Percentiles rank a stretch among this genome's conserved stretches.
Evolutionary conservation across 805 yeast genomes (phyloP).

Genomic region (Saccharomycopsis malanga): DNA sequence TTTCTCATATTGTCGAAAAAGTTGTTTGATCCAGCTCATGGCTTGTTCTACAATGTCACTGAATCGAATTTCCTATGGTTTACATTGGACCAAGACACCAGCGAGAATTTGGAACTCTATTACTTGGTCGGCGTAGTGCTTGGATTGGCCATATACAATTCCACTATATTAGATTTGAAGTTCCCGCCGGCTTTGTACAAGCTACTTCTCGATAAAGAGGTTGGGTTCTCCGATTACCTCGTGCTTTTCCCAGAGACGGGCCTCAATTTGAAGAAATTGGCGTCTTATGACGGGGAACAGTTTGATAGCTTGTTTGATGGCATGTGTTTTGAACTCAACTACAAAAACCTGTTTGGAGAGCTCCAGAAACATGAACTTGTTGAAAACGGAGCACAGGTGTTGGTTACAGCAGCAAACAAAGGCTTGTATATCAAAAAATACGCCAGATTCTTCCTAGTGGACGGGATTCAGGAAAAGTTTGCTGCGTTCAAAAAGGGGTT

Average conservation of each 20-base stretch:
- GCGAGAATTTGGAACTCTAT: constrained; percentile 45
- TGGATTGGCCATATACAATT: constrained; percentile 87
- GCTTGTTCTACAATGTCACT: constrained; percentile 58
- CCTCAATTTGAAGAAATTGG: constrained; percentile 39
- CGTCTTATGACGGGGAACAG: constrained; percentile 37
- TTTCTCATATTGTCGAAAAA: constrained; percentile 66
- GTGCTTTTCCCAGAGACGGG: constrained; percentile 67
- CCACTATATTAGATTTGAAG: constrained; percentile 73
- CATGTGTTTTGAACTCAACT: constrained; percentile 55
- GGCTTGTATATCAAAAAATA: constrained; percentile 56
- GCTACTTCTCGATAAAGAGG: constrained; percentile 50
- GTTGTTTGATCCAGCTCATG: constrained; percentile 60
- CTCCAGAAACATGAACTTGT: constrained; percentile 44
- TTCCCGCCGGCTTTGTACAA: constrained; percentile 77
- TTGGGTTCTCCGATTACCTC: constrained; percentile 55
- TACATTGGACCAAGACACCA: constrained; percentile 31
- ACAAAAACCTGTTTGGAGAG: constrained; percentile 41
- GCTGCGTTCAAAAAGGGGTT: constrained; percentile 65
- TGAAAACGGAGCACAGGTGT: constrained; percentile 45
- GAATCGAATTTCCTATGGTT: constrained; percentile 79
- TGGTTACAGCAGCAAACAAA: constrained; percentile 55
- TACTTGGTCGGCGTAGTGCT: constrained; percentile 77
- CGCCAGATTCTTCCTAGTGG: constrained; percentile 52
- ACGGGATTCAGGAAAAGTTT: constrained; percentile 46
- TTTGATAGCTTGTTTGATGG: constrained; percentile 41